Conservation (phyloP, 768 basidiomycete genomes). For the Lactifluus pinguis region DNA sequence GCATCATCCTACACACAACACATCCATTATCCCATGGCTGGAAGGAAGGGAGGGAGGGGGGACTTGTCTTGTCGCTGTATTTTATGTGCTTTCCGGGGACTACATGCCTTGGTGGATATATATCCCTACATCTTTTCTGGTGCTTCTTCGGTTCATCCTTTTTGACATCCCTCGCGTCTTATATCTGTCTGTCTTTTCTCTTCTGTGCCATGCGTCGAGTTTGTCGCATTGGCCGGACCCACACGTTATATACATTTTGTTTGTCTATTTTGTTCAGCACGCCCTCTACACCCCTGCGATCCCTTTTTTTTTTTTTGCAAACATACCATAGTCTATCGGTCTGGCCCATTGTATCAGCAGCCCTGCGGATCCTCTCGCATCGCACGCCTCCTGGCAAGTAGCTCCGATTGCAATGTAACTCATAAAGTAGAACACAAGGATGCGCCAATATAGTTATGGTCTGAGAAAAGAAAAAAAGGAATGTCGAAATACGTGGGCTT, state of each 20-base stretch:
- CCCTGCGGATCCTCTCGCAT: neutral
- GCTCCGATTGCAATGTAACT: slow-evolving; percentile 16
- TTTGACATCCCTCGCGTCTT: slow-evolving; percentile 6
- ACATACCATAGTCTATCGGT: slow-evolving; percentile 15
- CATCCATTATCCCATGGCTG: slow-evolving; percentile 1
- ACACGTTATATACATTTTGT: slow-evolving; percentile 13
- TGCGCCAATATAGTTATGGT: slow-evolving; percentile 1
- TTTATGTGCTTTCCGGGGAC: slow-evolving; percentile 26
- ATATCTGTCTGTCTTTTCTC: neutral
- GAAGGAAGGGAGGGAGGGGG: neutral
- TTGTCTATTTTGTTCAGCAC: slow-evolving; percentile 2
- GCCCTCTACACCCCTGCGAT: slow-evolving; percentile 8
- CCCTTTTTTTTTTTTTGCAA: slow-evolving; percentile 6
- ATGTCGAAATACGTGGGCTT: neutral
- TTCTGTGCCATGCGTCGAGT: neutral
- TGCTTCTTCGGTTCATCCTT: slow-evolving; percentile 26
- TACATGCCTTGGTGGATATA: slow-evolving; percentile 23
- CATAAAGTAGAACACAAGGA: slow-evolving; percentile 15
- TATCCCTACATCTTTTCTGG: slow-evolving; percentile 19
- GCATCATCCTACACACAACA: neutral
- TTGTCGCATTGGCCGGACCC: neutral
- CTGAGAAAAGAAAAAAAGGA: neutral
- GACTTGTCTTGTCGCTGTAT: slow-evolving; percentile 19
- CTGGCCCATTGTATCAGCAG: slow-evolving; percentile 15
- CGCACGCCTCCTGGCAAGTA: slow-evolving; percentile 1